A percentile compares a stretch with the other conserved stretches of the same genome.
phyloP scores from a whole-genome alignment of 306 rosid species.

The Dryas drummondii region DNA sequence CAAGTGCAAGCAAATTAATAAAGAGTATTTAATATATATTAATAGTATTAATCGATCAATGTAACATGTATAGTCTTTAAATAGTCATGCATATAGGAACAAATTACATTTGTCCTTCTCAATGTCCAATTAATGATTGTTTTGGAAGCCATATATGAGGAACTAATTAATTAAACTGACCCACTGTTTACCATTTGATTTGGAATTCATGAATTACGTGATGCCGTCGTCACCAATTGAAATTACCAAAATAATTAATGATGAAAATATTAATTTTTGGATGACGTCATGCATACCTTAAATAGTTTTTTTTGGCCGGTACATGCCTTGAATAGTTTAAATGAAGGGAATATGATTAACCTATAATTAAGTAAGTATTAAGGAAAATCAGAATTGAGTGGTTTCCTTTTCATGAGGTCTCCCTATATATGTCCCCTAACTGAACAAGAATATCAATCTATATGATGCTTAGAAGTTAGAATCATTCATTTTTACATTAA shows the following conservation, averaged over 20 bases:
- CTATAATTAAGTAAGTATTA: slow-evolving; percentile 1
- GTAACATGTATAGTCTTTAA: background rate
- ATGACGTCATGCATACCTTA: slow-evolving; percentile 17
- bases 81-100: slow-evolving; percentile 29
- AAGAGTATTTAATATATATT: background rate
- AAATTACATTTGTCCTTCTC: slow-evolving; percentile 42
- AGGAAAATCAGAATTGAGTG: slow-evolving; percentile 13
- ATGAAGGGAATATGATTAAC: slow-evolving; percentile 20
- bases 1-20: slow-evolving; percentile 33
- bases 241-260: background rate
- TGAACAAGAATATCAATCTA: slow-evolving; percentile 12
- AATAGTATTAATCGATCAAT: background rate
- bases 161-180: slow-evolving; percentile 18
- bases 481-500: background rate
- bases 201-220: slow-evolving; percentile 26
- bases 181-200: slow-evolving; percentile 1
- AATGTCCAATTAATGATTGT: slow-evolving; percentile 32
- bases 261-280: background rate
- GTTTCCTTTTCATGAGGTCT: slow-evolving; percentile 26
- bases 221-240: slow-evolving; percentile 40
- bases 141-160: slow-evolving; percentile 37
- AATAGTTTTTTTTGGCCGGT: background rate
- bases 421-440: slow-evolving; percentile 23
- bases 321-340: background rate
- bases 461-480: too few species aligned